These are phyloP conservation scores for Xylaria digitata DNA, from an alignment of 2,329 filamentous ascomycete species.

Conservation along the genomic window DNA sequence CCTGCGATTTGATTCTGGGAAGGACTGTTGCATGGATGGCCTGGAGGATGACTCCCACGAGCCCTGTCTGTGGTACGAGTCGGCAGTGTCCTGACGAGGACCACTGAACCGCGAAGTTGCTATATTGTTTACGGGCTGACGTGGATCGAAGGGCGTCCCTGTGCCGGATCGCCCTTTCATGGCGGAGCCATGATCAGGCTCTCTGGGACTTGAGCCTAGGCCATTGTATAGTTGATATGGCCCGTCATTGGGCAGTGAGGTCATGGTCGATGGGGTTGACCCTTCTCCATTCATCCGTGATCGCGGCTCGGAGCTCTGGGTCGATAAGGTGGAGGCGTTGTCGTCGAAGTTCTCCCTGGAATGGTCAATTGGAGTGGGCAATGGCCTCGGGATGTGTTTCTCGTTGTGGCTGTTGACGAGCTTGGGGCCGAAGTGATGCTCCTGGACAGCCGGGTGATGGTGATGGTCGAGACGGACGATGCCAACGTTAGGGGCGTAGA, in stretches of 20 bases:
- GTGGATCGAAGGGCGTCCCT: constrained; percentile 21
- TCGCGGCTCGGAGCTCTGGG: constrained; percentile 61
- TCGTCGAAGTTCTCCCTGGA: constrained; percentile 65
- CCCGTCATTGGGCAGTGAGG: constrained; percentile 68
- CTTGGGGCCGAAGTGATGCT: constrained; percentile 49
- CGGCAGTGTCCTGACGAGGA: constrained; percentile 47
- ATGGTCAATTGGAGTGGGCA: constrained; percentile 52
- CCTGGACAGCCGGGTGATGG: constrained; percentile 36
- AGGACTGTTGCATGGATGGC: constrained; percentile 50
- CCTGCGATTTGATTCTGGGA: constrained; percentile 50
- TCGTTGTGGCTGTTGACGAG: constrained; percentile 41
- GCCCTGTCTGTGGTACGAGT: constrained; percentile 48
- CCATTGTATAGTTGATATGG: constrained; percentile 53
- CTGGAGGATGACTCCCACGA: constrained; percentile 51
- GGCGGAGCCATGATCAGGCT: not conserved
- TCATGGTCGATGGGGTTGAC: constrained; percentile 66
- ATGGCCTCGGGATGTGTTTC: constrained; percentile 51
- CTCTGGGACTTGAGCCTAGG: constrained; percentile 48
- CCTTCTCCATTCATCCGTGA: constrained; percentile 57
- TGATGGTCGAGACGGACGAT: constrained; percentile 47
- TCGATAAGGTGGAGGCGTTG: constrained; percentile 64
- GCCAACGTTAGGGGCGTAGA: constrained; percentile 47
- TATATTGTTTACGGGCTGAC: constrained; percentile 31
- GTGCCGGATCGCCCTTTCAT: constrained; percentile 28
- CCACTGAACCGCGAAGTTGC: constrained; percentile 38